Percentiles rank a stretch among this genome's conserved stretches.
These are phyloP conservation scores for Botrytis byssoidea DNA, from an alignment of 2,329 filamentous ascomycete genomes.

Conservation along the genomic window DNA sequence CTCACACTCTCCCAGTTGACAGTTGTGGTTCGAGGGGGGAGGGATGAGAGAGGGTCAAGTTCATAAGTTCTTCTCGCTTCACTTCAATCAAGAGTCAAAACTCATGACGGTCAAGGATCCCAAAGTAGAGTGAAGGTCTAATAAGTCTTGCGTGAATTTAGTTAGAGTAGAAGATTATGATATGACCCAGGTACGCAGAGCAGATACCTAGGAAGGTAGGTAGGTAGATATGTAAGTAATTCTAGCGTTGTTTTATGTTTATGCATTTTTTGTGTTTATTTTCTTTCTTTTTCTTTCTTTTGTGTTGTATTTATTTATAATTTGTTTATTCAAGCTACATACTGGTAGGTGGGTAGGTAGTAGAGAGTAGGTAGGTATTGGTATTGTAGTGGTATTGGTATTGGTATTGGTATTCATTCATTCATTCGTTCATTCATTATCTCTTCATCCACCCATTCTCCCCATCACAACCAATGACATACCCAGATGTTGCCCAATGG, in stretches of 20 bases:
- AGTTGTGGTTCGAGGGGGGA: background rate
- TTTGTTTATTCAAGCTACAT: background rate
- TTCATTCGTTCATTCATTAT: background rate
- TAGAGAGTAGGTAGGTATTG: too few species aligned
- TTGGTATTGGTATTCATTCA: background rate
- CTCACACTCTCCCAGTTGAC: background rate
- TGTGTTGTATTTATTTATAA: too few species aligned
- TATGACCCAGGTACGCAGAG: background rate
- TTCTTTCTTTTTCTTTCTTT: background rate
- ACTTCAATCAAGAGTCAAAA: background rate
- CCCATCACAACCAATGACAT: background rate
- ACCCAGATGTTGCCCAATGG: background rate
- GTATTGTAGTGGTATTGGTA: too few species aligned
- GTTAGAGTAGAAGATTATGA: background rate
- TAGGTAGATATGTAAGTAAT: too few species aligned
- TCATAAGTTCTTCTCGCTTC: constrained; percentile 5
- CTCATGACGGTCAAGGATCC: constrained; percentile 4
- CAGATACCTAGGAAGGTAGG: too few species aligned
- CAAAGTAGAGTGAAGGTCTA: background rate
- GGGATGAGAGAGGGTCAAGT: background rate
- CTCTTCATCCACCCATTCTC: background rate
- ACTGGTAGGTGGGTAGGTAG: background rate
- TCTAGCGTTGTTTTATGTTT: constrained; percentile 4
- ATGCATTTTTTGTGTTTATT: background rate
- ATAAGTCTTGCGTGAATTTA: constrained; percentile 4